Percentiles rank a stretch among this genome's conserved stretches.
Evolutionary conservation across 768 basidiomycete genomes (phyloP).

Genomic region (Infundibulicybe gibba): DNA sequence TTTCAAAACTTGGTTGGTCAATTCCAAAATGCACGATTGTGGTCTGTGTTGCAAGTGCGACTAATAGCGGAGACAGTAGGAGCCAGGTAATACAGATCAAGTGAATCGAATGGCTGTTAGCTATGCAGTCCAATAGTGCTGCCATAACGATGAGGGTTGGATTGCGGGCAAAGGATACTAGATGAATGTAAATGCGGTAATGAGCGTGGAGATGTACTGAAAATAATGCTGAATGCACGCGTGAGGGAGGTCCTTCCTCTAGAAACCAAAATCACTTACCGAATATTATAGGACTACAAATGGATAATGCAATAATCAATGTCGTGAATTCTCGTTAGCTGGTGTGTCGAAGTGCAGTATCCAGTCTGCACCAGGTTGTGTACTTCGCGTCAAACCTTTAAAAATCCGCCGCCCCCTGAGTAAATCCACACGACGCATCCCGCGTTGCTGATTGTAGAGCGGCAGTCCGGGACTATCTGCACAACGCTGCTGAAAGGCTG

Average conservation of each 20-base stretch:
- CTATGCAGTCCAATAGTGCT: no score
- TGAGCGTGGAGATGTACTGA: background rate
- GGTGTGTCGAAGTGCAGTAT: slow-evolving; percentile 16
- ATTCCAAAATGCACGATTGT: background rate
- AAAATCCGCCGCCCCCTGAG: slow-evolving; percentile 51
- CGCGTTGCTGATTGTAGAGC: slow-evolving; percentile 38
- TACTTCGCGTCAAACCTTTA: slow-evolving; percentile 40
- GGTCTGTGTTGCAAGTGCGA: background rate
- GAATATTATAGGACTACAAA: slow-evolving; percentile 1
- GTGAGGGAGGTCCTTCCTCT: background rate
- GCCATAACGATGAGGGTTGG: background rate
- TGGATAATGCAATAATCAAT: background rate
- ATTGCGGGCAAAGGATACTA: background rate
- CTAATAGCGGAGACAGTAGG: background rate
- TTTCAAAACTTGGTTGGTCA: background rate
- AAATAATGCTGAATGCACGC: background rate
- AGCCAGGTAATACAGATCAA: background rate
- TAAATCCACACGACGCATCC: slow-evolving; percentile 55
- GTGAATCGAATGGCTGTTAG: background rate
- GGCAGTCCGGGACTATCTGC: slow-evolving; percentile 35
- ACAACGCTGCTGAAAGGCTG: slow-evolving; percentile 45
- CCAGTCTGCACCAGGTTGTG: slow-evolving; percentile 28
- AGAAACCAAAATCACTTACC: background rate
- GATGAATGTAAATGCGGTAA: background rate
- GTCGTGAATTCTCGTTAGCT: background rate